Base-by-base conservation (phyloP, 768 basidiomycete genomes). In the Boletus insuetus region DNA sequence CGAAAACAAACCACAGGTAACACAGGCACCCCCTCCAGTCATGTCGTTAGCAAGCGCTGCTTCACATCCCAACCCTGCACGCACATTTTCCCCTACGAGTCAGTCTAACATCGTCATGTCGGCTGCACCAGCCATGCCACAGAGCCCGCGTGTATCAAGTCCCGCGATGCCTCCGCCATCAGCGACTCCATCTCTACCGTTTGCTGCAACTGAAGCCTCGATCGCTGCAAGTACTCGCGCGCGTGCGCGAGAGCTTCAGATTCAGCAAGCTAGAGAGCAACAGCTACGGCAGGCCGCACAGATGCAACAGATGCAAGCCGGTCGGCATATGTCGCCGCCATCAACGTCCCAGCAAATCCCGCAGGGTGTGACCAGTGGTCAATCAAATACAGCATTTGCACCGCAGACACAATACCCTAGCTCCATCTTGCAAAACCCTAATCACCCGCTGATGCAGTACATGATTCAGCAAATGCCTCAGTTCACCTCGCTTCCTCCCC, bases 371-470 rank as follows among this genome's bases (percentile, higher is more conserved):
- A 34, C 59, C 11, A 34, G 43, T 43, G 57, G 54, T 32, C 63
- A 65, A 29, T 34, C 65, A n/a, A 71, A 58, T 43, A 3, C 59
- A 3, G 22, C 55, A 41, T 62, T 71, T 46, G 70, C 66, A 49
- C 70, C 68, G n/a, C 64, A 69, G 9, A 64, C 73, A 35, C 78
- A 82, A 51, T 78, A 80, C 53, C 64, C 77, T 49, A 74, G 74
- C 50, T 69, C 76, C 42, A 67, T 84, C n/a, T 62, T 88, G 64
- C 82, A 82, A 54, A 73, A 68, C 54, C 84, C 82, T 6, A 67
- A 56, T 12, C 83, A 89, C 65, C 82, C 84, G 22, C 73, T 87
- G 52, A 68, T 84, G 68, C 77, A 80, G 54, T 81, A 83, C 60
- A 75, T 89, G 73, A 58, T 73, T 11, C 71, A 75, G 37, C 71